Conservation (phyloP, 2,329 filamentous ascomycete species). For the Talaromyces sp. region DNA sequence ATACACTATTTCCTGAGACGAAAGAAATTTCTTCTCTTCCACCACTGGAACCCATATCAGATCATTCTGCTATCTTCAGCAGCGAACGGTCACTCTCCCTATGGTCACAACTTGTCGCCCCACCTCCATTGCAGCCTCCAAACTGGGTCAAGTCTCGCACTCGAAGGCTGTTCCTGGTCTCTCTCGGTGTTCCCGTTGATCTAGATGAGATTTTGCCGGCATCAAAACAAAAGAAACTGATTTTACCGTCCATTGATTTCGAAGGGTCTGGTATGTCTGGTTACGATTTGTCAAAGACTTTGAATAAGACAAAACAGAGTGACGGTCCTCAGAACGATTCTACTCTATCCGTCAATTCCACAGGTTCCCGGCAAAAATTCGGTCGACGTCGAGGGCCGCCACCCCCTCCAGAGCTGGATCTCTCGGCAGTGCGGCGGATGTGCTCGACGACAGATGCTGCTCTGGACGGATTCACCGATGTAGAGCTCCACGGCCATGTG, state of each 20-base stretch:
- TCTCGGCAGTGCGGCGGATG: constrained; percentile 70
- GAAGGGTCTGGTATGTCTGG: constrained; percentile 51
- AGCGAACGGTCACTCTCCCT: constrained; percentile 83
- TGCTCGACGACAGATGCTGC: constrained; percentile 83
- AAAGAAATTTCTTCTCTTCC: constrained; percentile 30
- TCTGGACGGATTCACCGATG: constrained; percentile 69
- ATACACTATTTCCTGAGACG: constrained; percentile 40
- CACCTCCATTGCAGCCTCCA: constrained; percentile 87
- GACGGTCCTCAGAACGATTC: constrained; percentile 24
- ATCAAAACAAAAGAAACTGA: constrained; percentile 95
- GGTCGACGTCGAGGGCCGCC: constrained; percentile 48
- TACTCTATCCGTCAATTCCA: constrained; percentile 20
- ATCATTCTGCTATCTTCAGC: constrained; percentile 61
- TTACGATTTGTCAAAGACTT: constrained; percentile 45
- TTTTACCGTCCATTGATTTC: constrained; percentile 73
- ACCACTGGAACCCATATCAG: constrained; percentile 35
- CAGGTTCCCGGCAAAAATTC: constrained; percentile 23
- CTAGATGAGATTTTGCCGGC: constrained; percentile 95
- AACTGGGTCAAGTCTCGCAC: constrained; percentile 98
- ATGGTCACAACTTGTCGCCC: constrained; percentile 94
- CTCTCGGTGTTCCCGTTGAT: constrained; percentile 90
- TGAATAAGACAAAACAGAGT: constrained; percentile 26
- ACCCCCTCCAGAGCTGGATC: constrained; percentile 69
- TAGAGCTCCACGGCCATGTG: constrained; percentile 70
- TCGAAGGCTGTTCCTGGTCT: constrained; percentile 89